Percentiles rank a stretch among this genome's conserved stretches.
Conservation (phyloP, 2,329 filamentous ascomycete genomes). For the Chaetothyriales sp. region DNA sequence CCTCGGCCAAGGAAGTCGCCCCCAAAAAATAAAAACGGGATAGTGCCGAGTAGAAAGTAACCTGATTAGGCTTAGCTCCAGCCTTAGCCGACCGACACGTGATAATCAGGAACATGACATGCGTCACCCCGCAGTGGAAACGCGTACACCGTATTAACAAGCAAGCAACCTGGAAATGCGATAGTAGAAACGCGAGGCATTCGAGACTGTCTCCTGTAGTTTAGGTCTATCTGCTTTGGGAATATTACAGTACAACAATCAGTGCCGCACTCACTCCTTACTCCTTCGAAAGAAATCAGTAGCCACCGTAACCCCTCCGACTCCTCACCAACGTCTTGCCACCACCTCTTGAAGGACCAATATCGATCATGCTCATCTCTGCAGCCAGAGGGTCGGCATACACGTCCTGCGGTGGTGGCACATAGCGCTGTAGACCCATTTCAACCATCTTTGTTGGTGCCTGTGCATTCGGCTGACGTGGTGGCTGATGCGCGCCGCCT, state of each 20-base stretch:
- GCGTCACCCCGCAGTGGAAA: too few species aligned
- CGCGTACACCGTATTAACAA: too few species aligned
- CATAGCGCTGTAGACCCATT: constrained; percentile 1
- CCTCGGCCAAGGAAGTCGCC: neutral
- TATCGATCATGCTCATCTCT: constrained; percentile 40
- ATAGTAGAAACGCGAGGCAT: too few species aligned
- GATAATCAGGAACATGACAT: neutral
- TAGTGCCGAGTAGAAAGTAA: neutral
- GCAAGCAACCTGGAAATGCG: too few species aligned
- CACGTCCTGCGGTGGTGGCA: constrained; percentile 10
- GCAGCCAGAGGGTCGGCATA: constrained; percentile 36
- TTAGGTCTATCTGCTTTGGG: too few species aligned
- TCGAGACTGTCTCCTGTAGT: too few species aligned
- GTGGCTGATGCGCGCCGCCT: constrained; percentile 5
- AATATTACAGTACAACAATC: too few species aligned
- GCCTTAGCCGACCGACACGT: neutral
- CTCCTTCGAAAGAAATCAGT: constrained; percentile 1
- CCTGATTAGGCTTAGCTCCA: neutral
- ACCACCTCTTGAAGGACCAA: constrained; percentile 22
- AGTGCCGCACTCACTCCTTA: neutral
- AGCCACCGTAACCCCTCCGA: constrained; percentile 9
- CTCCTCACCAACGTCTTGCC: constrained; percentile 8
- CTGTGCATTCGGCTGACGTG: constrained; percentile 15
- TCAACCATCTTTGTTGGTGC: constrained; percentile 12
- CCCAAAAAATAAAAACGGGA: neutral